phyloP scores from a whole-genome alignment of 192 early-diverging fungal species.

The Rhizophagus prolifer region DNA sequence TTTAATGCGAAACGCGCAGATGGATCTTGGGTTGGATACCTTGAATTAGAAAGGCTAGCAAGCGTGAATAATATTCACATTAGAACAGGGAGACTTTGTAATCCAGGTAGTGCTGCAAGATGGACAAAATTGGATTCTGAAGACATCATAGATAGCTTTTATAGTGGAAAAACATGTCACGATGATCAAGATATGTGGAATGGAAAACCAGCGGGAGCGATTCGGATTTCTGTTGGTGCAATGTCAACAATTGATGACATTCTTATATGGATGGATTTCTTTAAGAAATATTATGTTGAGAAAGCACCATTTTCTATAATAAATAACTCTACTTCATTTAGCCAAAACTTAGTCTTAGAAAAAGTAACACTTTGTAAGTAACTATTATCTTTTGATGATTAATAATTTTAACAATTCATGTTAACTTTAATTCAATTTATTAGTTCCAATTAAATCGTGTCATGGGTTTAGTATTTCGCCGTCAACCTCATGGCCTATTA shows the following conservation, averaged over 20 bases:
- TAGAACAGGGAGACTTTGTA: slow-evolving; percentile 77
- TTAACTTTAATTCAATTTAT: slow-evolving; percentile 35
- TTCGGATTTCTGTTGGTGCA: slow-evolving; percentile 80
- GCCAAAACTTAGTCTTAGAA: neutral
- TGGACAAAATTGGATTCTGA: slow-evolving; percentile 61
- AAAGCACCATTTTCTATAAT: neutral
- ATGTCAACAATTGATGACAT: slow-evolving; percentile 64
- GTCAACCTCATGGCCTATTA: slow-evolving; percentile 52
- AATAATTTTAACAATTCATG: slow-evolving; percentile 17
- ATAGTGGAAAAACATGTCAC: slow-evolving; percentile 65
- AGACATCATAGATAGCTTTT: slow-evolving; percentile 51
- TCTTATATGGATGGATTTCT: slow-evolving; percentile 57
- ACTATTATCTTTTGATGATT: slow-evolving; percentile 31
- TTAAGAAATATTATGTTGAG: slow-evolving; percentile 58
- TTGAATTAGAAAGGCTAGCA: slow-evolving; percentile 68
- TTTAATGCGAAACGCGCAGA: slow-evolving; percentile 66
- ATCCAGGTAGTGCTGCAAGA: slow-evolving; percentile 71
- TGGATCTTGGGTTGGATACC: slow-evolving; percentile 59
- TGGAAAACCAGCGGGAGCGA: slow-evolving; percentile 64
- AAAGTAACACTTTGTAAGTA: slow-evolving; percentile 23
- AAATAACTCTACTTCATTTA: neutral
- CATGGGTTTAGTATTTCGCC: slow-evolving; percentile 54
- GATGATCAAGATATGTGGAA: slow-evolving; percentile 74
- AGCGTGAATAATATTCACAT: slow-evolving; percentile 64
- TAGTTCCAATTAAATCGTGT: slow-evolving; percentile 84